These are phyloP conservation scores for Mycena galericulata DNA, from an alignment of 768 basidiomycete genomes.

Conservation along the genomic window DNA sequence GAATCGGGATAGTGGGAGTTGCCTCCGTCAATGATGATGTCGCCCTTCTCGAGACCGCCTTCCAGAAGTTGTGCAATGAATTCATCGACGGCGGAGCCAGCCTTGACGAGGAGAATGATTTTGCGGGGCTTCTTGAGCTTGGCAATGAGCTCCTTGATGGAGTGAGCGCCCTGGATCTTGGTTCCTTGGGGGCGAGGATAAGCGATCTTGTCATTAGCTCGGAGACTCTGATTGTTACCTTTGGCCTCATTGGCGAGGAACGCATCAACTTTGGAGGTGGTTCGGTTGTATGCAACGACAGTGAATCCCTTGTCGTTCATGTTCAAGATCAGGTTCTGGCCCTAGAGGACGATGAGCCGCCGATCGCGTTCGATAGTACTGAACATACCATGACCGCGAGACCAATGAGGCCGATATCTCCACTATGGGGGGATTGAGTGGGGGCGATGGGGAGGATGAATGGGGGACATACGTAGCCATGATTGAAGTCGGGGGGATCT, in stretches of 20 bases:
- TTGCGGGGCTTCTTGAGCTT: conserved; percentile 97
- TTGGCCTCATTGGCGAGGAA: conserved; percentile 99
- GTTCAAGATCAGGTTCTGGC: conserved; percentile 97
- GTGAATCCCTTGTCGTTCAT: conserved; percentile 99
- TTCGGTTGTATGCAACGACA: conserved; percentile 98
- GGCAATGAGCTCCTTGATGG: conserved; percentile 87
- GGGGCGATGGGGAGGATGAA: conserved; percentile 31
- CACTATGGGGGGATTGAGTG: conserved; percentile 60
- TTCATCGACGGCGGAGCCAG: conserved; percentile 94
- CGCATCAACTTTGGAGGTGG: conserved; percentile 93
- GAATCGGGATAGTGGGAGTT: conserved; percentile 99
- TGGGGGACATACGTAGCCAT: conserved; percentile 63
- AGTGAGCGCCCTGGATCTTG: conserved; percentile 94
- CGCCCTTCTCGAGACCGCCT: conserved; percentile 92
- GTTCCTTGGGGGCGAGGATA: conserved; percentile 73
- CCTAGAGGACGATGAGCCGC: conserved; percentile 58
- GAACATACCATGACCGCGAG: conserved; percentile 94
- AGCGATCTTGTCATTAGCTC: conserved; percentile 28
- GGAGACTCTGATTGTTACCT: conserved; percentile 63
- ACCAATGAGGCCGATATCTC: conserved; percentile 98
- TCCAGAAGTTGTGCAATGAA: conserved; percentile 88
- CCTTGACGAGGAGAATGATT: conserved; percentile 99
- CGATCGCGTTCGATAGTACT: conserved; percentile 34
- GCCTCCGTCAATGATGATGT: conserved; percentile 99
- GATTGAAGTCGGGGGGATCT: conserved; percentile 53